Evolutionary conservation across 1,284 basidiomycete genomes (phyloP).

Genomic region (Psilocybe mexicana): DNA sequence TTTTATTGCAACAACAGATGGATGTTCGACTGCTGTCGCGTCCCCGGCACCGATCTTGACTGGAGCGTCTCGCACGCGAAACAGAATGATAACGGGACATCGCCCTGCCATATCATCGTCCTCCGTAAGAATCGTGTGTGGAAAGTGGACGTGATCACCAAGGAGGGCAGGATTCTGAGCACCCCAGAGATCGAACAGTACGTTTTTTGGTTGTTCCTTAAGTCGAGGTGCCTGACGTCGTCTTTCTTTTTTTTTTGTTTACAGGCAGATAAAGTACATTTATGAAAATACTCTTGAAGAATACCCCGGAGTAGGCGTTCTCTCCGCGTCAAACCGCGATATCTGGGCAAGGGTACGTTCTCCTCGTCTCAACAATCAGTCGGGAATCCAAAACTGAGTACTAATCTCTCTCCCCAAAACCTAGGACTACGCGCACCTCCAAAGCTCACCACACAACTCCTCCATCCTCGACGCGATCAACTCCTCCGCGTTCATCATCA

Average conservation of each 20-base stretch:
- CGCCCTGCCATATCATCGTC: slow-evolving; percentile 71
- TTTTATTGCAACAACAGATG: slow-evolving; percentile 46
- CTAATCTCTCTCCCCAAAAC: slow-evolving; percentile 27
- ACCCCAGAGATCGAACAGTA: slow-evolving; percentile 71
- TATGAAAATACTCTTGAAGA: slow-evolving; percentile 63
- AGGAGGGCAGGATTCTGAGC: slow-evolving; percentile 62
- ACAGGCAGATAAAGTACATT: slow-evolving; percentile 75
- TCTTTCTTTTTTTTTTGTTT: background rate
- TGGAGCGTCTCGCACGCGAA: slow-evolving; percentile 75
- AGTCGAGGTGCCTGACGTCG: too few relatives aligned
- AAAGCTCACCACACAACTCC: slow-evolving; percentile 59
- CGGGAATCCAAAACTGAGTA: background rate
- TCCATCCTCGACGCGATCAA: slow-evolving; percentile 73
- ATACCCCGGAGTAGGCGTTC: slow-evolving; percentile 73
- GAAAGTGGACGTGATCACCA: slow-evolving; percentile 61
- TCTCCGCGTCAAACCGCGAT: slow-evolving; percentile 81
- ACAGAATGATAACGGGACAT: slow-evolving; percentile 61
- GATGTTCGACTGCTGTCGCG: slow-evolving; percentile 92
- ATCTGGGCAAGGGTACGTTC: slow-evolving; percentile 72
- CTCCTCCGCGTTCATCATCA: slow-evolving; percentile 80
- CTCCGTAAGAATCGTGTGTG: slow-evolving; percentile 78
- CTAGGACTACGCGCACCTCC: slow-evolving; percentile 66
- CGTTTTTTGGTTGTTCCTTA: slow-evolving; percentile 4
- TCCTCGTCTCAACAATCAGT: background rate
- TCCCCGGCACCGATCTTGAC: slow-evolving; percentile 77